A percentile compares a stretch with the other conserved stretches of the same genome.
Conservation (phyloP, 768 basidiomycete genomes). For the Macrocybe gigantea region DNA sequence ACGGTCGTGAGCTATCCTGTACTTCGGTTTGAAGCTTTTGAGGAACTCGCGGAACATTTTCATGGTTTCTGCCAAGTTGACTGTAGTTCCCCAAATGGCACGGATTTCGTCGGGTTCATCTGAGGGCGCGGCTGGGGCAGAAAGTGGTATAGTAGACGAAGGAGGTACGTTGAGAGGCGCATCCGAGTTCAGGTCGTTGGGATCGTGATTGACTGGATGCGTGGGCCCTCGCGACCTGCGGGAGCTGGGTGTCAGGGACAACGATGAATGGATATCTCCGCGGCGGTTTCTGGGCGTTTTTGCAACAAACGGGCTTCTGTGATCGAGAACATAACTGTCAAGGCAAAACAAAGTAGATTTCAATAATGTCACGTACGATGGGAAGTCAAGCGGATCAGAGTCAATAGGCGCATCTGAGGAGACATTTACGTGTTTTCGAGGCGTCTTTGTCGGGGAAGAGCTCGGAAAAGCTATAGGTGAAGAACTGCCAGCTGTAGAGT, state of each 20-base stretch:
- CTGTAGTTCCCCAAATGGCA: constrained; percentile 97
- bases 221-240: constrained; percentile 22
- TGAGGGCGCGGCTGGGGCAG: constrained; percentile 53
- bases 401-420: constrained; percentile 35
- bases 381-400: constrained; percentile 68
- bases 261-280: constrained; percentile 88
- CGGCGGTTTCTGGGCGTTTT: constrained; percentile 70
- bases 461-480: constrained; percentile 62
- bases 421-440: constrained; percentile 27
- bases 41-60: constrained; percentile 85
- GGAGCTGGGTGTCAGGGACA: constrained; percentile 47
- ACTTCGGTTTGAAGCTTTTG: constrained; percentile 89
- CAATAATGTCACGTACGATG: constrained; percentile 40
- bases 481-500: constrained; percentile 43
- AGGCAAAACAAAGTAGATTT: background rate
- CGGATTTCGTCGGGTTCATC: constrained; percentile 81
- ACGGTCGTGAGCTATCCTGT: constrained; percentile 69
- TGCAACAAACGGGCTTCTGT: constrained; percentile 44
- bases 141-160: constrained; percentile 50
- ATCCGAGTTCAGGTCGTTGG: constrained; percentile 52
- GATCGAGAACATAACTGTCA: background rate
- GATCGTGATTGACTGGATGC: constrained; percentile 18
- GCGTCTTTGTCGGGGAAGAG: constrained; percentile 51
- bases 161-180: constrained; percentile 49
- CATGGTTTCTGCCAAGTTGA: constrained; percentile 89